Conservation (phyloP, 805 yeast species). For the Ogataea paradorogensis region DNA sequence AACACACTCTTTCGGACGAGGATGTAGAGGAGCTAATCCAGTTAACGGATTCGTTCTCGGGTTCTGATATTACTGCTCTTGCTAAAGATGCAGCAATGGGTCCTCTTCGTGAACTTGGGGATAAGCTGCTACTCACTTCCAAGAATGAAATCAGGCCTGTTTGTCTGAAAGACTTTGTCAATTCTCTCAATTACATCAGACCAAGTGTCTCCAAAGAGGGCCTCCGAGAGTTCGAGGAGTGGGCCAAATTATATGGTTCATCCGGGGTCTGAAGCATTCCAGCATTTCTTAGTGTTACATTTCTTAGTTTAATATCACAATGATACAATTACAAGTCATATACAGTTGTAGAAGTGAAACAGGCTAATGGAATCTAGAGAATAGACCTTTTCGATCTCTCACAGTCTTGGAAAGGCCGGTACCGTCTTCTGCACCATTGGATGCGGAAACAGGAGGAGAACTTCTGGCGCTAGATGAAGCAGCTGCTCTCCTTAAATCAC, state of each 20-base stretch:
- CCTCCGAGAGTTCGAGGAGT: constrained; percentile 72
- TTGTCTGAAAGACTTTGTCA: constrained; percentile 65
- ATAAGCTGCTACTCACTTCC: constrained; percentile 63
- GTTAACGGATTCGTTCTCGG: constrained; percentile 71
- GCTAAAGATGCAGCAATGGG: constrained; percentile 99
- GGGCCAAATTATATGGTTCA: constrained; percentile 87
- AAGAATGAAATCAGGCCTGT: constrained; percentile 79
- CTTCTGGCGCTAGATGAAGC: neutral
- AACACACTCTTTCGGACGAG: constrained; percentile 59
- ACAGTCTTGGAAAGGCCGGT: constrained; percentile 4
- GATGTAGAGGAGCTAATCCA: constrained; percentile 61
- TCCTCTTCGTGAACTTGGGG: constrained; percentile 87
- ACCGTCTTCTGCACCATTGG: neutral
- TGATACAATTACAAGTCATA: neutral
- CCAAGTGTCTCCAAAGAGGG: constrained; percentile 90
- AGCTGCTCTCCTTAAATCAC: constrained; percentile 29
- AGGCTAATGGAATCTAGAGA: constrained; percentile 13
- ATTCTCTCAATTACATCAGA: constrained; percentile 72
- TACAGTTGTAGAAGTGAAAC: neutral
- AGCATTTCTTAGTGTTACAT: neutral
- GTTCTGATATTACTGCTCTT: constrained; percentile 87
- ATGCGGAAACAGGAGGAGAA: neutral
- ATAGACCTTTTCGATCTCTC: constrained; percentile 11
- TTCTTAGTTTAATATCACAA: neutral
- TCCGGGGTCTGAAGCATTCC: constrained; percentile 60